Base-by-base conservation (phyloP, 805 yeast species). In the Maudiozyma barnettii region DNA sequence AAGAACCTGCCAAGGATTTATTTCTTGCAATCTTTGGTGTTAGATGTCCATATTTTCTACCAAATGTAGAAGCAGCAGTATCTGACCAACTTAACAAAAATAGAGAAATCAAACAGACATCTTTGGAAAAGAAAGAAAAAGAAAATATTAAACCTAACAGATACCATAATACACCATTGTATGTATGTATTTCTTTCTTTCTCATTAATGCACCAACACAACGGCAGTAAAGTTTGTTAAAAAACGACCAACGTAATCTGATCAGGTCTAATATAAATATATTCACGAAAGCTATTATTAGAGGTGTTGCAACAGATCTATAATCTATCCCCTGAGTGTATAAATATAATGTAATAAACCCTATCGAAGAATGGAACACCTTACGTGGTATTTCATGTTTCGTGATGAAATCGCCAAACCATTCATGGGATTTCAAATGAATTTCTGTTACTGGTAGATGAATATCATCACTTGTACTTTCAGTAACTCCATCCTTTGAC, bases 81-180 rank as follows among this genome's bases (percentile, higher is more conserved):
- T 93, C 99, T 5, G 95, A 89, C 98, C 98, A 93, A 60, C 96
- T 85, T 52, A 93, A 75, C 44, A 91, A 70, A 53, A 89, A 72
- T 3, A 89, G 79, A 20, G 95, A 73, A 70, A 88, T 73, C 23
- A 90, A 70, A 0, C 82, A 73, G 43, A 93, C 81, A 59, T 93
- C 99, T 66, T 88, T 87, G 13, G 91, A 81, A 57, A 79, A 82
- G 20, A 79, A 64, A 1, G 73, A 51, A 58, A 89, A 85, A 9
- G 89, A 87, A 52, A 87, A 68, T 22, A 79, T 69, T 41, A 88
- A 68, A 5, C 99, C 99, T 1, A 84, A 70, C 36, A 89, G 68
- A 63, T 88, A 93, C 84, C 89, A 93, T 44, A 88, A 74, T 9
- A 84, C 89, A 8, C 99, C 99, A 62, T 93, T 93, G 57, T 76